Percentiles rank a stretch among this genome's conserved stretches.
These are phyloP conservation scores for Phyllosticta ampelicida DNA, from an alignment of 2,329 filamentous ascomycete species.

Conservation along the genomic window DNA sequence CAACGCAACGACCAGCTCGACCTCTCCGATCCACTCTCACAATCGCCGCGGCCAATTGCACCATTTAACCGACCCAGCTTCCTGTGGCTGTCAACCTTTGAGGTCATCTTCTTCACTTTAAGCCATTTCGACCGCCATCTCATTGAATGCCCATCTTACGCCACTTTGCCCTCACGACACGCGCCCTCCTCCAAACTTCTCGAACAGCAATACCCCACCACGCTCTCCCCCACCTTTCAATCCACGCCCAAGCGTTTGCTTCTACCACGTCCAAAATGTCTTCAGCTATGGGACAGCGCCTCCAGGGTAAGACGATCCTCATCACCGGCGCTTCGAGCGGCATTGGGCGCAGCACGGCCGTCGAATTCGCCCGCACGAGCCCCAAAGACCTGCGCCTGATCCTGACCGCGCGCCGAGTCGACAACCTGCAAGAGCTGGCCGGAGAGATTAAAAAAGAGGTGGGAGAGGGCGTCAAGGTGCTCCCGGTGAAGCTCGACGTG, in stretches of 20 bases:
- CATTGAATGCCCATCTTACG: slow-evolving; percentile 1
- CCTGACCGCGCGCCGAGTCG: slow-evolving; percentile 76
- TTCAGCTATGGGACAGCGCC: slow-evolving; percentile 66
- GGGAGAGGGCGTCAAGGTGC: slow-evolving; percentile 64
- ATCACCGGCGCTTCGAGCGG: slow-evolving; percentile 90
- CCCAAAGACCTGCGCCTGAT: slow-evolving; percentile 73
- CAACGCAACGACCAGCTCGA: not conserved
- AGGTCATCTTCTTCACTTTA: not conserved
- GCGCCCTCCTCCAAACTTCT: slow-evolving; percentile 11
- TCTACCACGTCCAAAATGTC: slow-evolving; percentile 41
- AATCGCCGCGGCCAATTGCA: slow-evolving; percentile 10
- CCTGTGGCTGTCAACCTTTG: not conserved
- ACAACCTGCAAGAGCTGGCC: slow-evolving; percentile 65
- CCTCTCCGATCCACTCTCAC: slow-evolving; percentile 9
- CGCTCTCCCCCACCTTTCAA: not conserved
- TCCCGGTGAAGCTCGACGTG: slow-evolving; percentile 78
- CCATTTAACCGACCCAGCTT: not conserved
- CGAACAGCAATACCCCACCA: not conserved
- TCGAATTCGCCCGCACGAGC: slow-evolving; percentile 83
- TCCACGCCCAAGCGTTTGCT: not conserved
- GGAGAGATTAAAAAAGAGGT: slow-evolving; percentile 66
- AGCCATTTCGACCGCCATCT: not conserved
- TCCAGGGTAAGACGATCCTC: slow-evolving; percentile 84
- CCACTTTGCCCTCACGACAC: slow-evolving; percentile 15
- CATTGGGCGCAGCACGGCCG: slow-evolving; percentile 72